Evolutionary conservation across 1,139 yeast species (phyloP), one percentile per base, ranked within the genome.

Genomic region (Fermentozyma sake): DNA sequence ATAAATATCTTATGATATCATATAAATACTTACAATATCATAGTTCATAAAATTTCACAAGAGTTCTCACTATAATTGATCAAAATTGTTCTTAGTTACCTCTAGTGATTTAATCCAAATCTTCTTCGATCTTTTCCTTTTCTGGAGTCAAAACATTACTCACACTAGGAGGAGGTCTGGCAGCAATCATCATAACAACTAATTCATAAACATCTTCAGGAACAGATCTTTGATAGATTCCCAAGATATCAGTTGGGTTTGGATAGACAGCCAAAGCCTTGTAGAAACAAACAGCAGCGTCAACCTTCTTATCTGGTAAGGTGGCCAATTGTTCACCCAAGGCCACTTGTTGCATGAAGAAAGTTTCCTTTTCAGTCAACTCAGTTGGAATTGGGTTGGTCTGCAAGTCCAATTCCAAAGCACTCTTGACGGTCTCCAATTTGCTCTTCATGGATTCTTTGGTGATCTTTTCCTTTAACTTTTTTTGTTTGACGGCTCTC

Each of bases 231-330:
- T 89, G 96, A 63, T 85, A 89, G 47, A 91, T 79, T 25, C 81
- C 81, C 54, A 91, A 71, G 44, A 91, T 75, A 45, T 86, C 96
- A 33, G 93, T 81, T 33, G 97, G 98, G 58, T 83, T 83, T 37
- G 98, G 97, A 58, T 89, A 91, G 28, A 87, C 89, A 19, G 85
- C 76, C 52, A 91, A 71, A n/a, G 96, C 97, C 59, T 87, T 84
- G 73, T 91, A 91, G 72, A 87, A 91, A 45, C 83, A 76, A 43
- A 87, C 67, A 22, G 97, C 97, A 23, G 96, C 81, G 34, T 79
- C 85, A 38, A 80, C 58, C 54, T 79, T 80, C 44, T 69, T 65
- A 37, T 73, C 76, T 38, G 82, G 76, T 22, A 64, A 53, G 26
- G 62, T 55, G 32, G 80, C 71, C 39, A 79, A 63, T 55, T 76